phyloP scores from a whole-genome alignment of 768 basidiomycete species.

The Tubosaeta sp. region DNA sequence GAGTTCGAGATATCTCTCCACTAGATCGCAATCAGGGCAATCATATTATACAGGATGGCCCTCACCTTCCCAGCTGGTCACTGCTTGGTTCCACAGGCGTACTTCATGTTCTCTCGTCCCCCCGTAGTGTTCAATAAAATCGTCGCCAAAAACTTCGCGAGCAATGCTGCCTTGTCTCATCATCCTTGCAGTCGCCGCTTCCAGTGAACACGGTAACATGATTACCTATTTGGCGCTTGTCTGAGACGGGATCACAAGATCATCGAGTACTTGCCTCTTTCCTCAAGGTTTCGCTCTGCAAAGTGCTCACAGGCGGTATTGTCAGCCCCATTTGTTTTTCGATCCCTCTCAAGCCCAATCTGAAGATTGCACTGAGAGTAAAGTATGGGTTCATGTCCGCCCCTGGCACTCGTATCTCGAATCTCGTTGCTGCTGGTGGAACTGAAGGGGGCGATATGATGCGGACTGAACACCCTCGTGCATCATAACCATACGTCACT shows the following conservation, averaged over 20 bases:
- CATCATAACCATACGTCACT: constrained; percentile 94
- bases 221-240: constrained; percentile 43
- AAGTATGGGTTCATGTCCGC: constrained; percentile 97
- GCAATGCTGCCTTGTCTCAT: constrained; percentile 75
- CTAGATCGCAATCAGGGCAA: constrained; percentile 35
- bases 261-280: constrained; percentile 49
- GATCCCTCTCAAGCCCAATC: constrained; percentile 84
- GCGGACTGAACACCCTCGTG: constrained; percentile 85
- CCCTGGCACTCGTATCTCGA: constrained; percentile 93
- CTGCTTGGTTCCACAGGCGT: constrained; percentile 79
- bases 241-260: neutral
- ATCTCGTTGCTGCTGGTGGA: constrained; percentile 74
- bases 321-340: constrained; percentile 66
- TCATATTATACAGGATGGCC: neutral
- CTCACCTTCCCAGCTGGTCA: constrained; percentile 92
- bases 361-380: constrained; percentile 82
- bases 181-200: constrained; percentile 78
- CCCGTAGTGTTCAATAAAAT: constrained; percentile 91
- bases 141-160: constrained; percentile 80
- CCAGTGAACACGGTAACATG: constrained; percentile 76
- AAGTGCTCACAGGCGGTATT: constrained; percentile 58
- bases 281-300: constrained; percentile 39
- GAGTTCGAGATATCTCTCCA: constrained; percentile 83
- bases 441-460: constrained; percentile 90
- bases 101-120: constrained; percentile 95